Conservation (phyloP, 2,329 filamentous ascomycete species). For the Geoglossum cookeanum region DNA sequence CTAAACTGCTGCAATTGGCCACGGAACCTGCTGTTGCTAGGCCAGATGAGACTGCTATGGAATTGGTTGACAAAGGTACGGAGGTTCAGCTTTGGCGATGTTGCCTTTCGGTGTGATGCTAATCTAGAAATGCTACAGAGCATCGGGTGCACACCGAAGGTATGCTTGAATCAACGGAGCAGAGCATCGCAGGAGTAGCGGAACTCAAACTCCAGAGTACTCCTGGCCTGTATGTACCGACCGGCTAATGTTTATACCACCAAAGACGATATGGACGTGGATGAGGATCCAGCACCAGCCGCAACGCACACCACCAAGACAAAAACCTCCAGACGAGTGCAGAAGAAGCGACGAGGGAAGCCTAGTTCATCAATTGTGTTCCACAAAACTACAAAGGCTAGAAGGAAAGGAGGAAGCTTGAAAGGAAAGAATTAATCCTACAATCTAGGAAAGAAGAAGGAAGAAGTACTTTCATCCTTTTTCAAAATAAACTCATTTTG, state of each 20-base stretch:
- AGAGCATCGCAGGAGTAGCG: no score
- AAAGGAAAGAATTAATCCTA: background rate
- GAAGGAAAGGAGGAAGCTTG: background rate
- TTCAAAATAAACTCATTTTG: no score
- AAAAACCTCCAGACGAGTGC: background rate
- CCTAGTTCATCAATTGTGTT: background rate
- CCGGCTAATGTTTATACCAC: background rate
- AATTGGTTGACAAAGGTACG: constrained; percentile 21
- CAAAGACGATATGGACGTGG: constrained; percentile 1
- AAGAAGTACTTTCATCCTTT: no score
- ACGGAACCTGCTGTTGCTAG: constrained; percentile 44
- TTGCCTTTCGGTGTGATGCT: background rate
- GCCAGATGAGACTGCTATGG: constrained; percentile 23
- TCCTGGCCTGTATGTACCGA: background rate
- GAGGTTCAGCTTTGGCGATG: background rate
- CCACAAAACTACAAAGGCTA: background rate
- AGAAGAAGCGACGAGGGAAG: constrained; percentile 3
- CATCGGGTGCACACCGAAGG: background rate
- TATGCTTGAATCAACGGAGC: background rate
- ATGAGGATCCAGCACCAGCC: background rate
- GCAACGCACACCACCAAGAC: background rate
- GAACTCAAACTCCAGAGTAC: background rate
- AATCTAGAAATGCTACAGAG: background rate
- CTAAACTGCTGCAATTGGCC: constrained; percentile 66
- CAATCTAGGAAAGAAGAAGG: background rate